A percentile compares a stretch with the other conserved stretches of the same genome.
These are phyloP conservation scores for Penicillium sp. DNA, from an alignment of 2,329 filamentous ascomycete species.

Conservation along the genomic window DNA sequence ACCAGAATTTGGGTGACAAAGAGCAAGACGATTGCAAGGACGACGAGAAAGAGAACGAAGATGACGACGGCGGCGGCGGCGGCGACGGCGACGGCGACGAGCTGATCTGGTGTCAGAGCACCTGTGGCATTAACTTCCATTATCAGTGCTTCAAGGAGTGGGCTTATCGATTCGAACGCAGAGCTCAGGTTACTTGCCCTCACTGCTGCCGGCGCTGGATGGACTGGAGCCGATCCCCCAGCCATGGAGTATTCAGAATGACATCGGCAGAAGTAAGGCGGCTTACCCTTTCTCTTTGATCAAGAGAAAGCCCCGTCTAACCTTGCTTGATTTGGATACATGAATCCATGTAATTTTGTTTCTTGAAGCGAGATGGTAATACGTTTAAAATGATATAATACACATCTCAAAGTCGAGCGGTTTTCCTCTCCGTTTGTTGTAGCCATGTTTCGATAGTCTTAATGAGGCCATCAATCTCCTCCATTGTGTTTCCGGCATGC, in stretches of 20 bases:
- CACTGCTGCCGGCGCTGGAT: constrained; percentile 21
- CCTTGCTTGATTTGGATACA: too few relatives aligned
- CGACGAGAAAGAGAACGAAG: background rate
- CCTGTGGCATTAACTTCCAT: constrained; percentile 28
- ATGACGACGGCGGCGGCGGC: constrained; percentile 1
- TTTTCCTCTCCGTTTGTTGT: constrained; percentile 18
- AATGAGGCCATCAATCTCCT: constrained; percentile 62
- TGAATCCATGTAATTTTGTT: too few relatives aligned
- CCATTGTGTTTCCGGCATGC: constrained; percentile 67
- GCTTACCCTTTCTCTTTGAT: too few relatives aligned
- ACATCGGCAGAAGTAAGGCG: background rate
- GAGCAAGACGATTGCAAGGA: background rate
- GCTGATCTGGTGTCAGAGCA: constrained; percentile 21
- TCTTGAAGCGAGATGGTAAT: too few relatives aligned
- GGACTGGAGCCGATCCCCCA: background rate
- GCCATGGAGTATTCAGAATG: background rate
- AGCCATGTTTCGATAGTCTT: constrained; percentile 57
- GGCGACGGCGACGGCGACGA: background rate
- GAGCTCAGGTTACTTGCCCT: constrained; percentile 19
- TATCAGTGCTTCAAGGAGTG: constrained; percentile 20
- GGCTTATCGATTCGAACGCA: constrained; percentile 7
- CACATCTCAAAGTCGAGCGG: constrained; percentile 14
- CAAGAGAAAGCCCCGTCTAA: too few relatives aligned
- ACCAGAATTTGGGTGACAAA: background rate
- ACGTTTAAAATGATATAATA: background rate